phyloP scores from a whole-genome alignment of 768 basidiomycete species.

The Calocera viscosa region DNA sequence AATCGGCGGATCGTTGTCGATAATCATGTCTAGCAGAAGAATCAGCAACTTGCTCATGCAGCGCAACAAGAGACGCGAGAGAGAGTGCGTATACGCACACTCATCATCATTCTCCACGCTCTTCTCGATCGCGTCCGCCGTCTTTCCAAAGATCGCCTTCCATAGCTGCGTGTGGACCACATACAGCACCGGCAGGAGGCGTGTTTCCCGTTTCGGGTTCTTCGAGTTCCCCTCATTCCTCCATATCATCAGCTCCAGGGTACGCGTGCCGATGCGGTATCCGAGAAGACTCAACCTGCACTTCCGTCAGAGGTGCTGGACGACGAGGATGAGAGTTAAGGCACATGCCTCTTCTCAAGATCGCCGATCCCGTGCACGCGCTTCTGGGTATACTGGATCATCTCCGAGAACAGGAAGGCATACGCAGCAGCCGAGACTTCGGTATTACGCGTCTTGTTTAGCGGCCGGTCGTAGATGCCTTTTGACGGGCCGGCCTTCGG shows the following conservation, averaged over 20 bases:
- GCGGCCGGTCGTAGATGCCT: constrained; percentile 71
- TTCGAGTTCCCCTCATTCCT: constrained; percentile 65
- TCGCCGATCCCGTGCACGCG: constrained; percentile 90
- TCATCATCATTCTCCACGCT: constrained; percentile 95
- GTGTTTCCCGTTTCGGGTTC: constrained; percentile 83
- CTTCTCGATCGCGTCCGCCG: constrained; percentile 91
- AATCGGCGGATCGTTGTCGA: constrained; percentile 87
- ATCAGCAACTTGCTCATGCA: constrained; percentile 12
- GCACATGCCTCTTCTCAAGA: constrained; percentile 70
- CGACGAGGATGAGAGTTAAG: background rate
- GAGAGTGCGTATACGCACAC: constrained; percentile 40
- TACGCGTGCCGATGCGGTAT: constrained; percentile 77
- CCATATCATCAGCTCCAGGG: constrained; percentile 78
- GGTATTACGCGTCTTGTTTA: constrained; percentile 72
- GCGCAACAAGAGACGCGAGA: background rate
- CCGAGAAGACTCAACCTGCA: constrained; percentile 79
- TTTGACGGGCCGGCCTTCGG: constrained; percentile 7
- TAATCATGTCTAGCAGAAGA: constrained; percentile 74
- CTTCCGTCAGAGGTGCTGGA: background rate
- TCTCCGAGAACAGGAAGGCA: constrained; percentile 83
- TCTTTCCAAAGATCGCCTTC: constrained; percentile 83
- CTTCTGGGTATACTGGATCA: constrained; percentile 93
- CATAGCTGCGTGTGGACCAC: constrained; percentile 92
- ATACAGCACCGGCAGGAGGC: constrained; percentile 84
- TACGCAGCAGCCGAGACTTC: constrained; percentile 80